phyloP scores from a whole-genome alignment of 73 alveolate species.

The Paramecium sexaurelia region DNA sequence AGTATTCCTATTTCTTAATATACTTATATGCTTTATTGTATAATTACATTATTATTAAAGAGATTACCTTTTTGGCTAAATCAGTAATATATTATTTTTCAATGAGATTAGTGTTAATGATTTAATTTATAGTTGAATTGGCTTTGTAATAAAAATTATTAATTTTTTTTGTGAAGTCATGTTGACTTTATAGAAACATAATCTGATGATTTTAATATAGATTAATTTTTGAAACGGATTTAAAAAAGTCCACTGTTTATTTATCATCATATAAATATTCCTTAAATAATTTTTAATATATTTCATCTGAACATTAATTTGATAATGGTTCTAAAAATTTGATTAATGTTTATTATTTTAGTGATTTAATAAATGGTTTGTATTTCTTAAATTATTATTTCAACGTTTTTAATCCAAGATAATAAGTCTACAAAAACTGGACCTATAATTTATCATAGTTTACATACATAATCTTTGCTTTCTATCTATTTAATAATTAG shows the following conservation, averaged over 20 bases:
- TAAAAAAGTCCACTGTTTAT: background rate
- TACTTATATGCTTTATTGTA: background rate
- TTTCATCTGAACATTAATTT: background rate
- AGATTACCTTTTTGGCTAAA: background rate
- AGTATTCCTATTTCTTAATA: background rate
- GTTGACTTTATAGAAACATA: background rate
- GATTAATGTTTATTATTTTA: background rate
- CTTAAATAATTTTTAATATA: background rate
- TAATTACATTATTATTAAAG: background rate
- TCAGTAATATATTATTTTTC: background rate
- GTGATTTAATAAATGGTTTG: background rate
- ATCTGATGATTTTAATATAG: background rate
- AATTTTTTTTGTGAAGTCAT: background rate
- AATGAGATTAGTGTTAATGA: background rate
- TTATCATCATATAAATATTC: constrained; percentile 8
- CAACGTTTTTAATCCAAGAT: background rate
- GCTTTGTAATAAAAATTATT: constrained; percentile 1
- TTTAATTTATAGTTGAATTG: background rate
- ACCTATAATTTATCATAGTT: background rate
- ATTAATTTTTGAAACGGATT: background rate
- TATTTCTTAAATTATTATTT: background rate
- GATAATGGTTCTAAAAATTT: constrained; percentile 5
- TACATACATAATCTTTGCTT: background rate
- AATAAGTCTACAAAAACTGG: constrained; percentile 8
- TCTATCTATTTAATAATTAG: background rate